Evolutionary conservation across 2,329 filamentous ascomycete genomes (phyloP).

Genomic region (Pezicula neosporulosa): DNA sequence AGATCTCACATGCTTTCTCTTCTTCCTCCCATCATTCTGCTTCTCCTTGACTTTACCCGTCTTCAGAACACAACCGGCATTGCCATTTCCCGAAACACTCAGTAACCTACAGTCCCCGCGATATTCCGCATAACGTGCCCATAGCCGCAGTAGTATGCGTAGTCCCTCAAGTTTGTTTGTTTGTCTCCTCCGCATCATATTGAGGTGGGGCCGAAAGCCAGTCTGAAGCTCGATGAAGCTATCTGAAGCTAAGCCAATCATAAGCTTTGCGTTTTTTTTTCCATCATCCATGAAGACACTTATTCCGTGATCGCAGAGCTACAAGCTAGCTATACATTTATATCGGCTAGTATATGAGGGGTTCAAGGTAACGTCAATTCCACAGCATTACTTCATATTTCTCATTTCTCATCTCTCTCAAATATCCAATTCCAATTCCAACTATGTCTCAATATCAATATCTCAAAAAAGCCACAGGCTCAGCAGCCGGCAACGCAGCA

Average conservation of each 20-base stretch:
- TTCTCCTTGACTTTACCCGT: too few species aligned
- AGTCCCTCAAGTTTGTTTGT: not conserved
- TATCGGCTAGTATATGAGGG: too few species aligned
- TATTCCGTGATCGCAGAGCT: not conserved
- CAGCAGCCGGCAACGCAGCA: not conserved
- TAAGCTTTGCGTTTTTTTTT: not conserved
- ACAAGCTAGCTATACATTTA: not conserved
- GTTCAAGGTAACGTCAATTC: too few species aligned
- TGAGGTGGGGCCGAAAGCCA: not conserved
- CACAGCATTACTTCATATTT: not conserved
- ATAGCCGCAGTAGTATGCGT: not conserved
- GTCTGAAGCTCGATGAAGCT: not conserved
- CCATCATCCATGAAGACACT: not conserved
- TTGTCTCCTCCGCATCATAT: too few species aligned
- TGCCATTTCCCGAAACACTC: too few species aligned
- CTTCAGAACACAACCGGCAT: too few species aligned
- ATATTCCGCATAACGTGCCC: not conserved
- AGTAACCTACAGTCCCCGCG: not conserved
- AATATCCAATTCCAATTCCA: not conserved
- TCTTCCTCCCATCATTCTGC: too few species aligned
- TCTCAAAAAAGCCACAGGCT: constrained; percentile 5
- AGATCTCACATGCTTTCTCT: too few species aligned
- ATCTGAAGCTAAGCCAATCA: not conserved
- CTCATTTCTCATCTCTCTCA: too few species aligned
- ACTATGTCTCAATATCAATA: constrained; percentile 4